Evolutionary conservation across 352 stramenopile species (phyloP), one percentile per base, ranked within the genome.

Genomic region (Pythium inflatum): DNA sequence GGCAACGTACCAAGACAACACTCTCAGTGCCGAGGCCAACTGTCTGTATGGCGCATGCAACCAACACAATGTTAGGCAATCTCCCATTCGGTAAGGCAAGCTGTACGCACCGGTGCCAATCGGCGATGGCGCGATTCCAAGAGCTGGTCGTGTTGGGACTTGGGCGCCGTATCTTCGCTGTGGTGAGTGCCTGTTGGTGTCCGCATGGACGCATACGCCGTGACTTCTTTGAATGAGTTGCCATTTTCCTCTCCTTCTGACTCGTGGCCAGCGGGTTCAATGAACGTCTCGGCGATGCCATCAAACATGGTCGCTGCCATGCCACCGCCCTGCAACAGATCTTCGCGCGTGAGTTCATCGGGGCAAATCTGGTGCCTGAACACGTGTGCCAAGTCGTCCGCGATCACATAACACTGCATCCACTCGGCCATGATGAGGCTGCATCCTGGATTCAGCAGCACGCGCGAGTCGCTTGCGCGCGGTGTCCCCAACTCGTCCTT

Each of bases 381-480:
- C 4, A 94, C 82, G 41, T 89, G 81, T 11, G 78, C 81, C 22
- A 92, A 72, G 38, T 95, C 88, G 53, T 95, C 88, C 3, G 88
- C 88, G 30, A 95, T 89, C n/a, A 92, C 89, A 68, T 93, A 95
- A 49, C 84, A 93, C 66, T 91, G 81, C 69, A 90, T 92, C 79
- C 82, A 88, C 62, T 92, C 83, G 1, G 77, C 81, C 77, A 94
- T 81, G 55, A 91, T 78, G 22, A 95, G 75, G 66, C 85, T 93
- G 27, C 77, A 65, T 1, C 88, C 88, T 9, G 88, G 88, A 59
- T 89, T 95, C 27, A 95, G 63, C 31, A 95, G 57, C 36, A 95
- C 85, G 9, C 88, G 84, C 8, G 86, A 89, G 54, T 92, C 78
- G 2, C 66, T 75, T 11, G 70, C 54, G 5, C 65, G 48, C 0